Evolutionary conservation across 164 flowering plant species (phyloP).

Genomic region (Buxus sempervirens): DNA sequence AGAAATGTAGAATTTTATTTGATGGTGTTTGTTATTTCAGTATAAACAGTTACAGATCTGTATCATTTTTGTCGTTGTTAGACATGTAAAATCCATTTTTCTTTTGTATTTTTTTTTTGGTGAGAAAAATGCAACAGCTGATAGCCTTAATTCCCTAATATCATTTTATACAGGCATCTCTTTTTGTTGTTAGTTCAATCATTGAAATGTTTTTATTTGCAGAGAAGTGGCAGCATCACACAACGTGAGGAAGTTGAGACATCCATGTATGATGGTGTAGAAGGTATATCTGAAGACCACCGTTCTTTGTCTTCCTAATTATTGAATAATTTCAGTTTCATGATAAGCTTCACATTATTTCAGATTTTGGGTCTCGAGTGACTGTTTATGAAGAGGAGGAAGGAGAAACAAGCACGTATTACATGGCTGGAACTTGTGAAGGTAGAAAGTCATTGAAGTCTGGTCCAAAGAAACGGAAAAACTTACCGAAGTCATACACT

Average conservation of each 20-base stretch:
- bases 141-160: not conserved
- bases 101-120: not conserved
- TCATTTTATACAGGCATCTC: not conserved
- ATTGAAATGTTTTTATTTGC: constrained; percentile 18
- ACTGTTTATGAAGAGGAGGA: constrained; percentile 68
- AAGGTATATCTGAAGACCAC: constrained; percentile 43
- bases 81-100: not conserved
- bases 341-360: constrained; percentile 13
- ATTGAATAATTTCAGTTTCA: not conserved
- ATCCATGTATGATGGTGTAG: constrained; percentile 47
- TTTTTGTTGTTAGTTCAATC: constrained; percentile 5
- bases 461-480: constrained; percentile 59
- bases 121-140: not conserved
- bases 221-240: constrained; percentile 56
- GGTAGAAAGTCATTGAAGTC: constrained; percentile 47
- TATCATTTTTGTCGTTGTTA: no score
- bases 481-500: constrained; percentile 34
- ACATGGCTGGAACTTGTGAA: constrained; percentile 56
- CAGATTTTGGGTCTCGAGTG: constrained; percentile 56
- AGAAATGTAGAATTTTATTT: no score
- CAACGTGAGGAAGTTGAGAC: constrained; percentile 71
- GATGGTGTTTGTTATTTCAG: not conserved
- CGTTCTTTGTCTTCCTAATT: not conserved
- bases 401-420: constrained; percentile 63
- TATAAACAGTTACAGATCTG: no score